Base-by-base conservation (phyloP, 2,329 filamentous ascomycete genomes). In the Trichoderma polysporum region DNA sequence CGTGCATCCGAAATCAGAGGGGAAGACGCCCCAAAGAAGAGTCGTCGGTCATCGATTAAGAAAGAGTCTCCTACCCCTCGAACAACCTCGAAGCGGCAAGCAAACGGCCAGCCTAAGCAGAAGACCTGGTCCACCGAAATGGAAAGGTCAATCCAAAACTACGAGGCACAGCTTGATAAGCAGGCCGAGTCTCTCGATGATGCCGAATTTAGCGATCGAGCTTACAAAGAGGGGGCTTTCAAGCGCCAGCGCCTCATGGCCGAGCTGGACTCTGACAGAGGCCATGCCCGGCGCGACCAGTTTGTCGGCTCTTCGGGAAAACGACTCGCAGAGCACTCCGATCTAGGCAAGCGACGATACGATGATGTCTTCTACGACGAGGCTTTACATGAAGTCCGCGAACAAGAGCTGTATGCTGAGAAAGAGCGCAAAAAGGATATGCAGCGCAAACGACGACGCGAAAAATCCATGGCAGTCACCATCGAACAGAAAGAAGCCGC, bases 401-500 rank as follows among this genome's bases (percentile, higher is more conserved):
- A 93, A 69, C 92, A 93, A 71, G 94, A 97, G 77, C 85, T 97
- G 8, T 91, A 91, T 68, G 93, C 94, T 69, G 95, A 99, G 79
- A 99, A 99, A 81, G 95, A 99, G 80, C 92, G 95, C 71, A 99
- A 99, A 83, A 99, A 99, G 82, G 95, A 99, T 76, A 98, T 99
- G 93, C 95, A 99, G 78, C 91, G 95, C 70, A 99, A 98, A 82
- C 88, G 95, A 68, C 90, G 95, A 50, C 91, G 95, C 19, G 94
- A 98, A 77, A 97, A 97, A 82, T 97, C 94, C 4, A 93, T 97
- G 84, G 93, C 93, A 4, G 91, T 96, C 68, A 94, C 93, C 7
- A 91, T 96, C 73, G 94, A 97, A 76, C 90, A 93, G 76, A 95
- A 96, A 80, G 91, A 95, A 70, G 88, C 91, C 3, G 92, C 93